These are phyloP conservation scores for Fusarium albosuccineum DNA, from an alignment of 2,329 filamentous ascomycete species.

Conservation along the genomic window DNA sequence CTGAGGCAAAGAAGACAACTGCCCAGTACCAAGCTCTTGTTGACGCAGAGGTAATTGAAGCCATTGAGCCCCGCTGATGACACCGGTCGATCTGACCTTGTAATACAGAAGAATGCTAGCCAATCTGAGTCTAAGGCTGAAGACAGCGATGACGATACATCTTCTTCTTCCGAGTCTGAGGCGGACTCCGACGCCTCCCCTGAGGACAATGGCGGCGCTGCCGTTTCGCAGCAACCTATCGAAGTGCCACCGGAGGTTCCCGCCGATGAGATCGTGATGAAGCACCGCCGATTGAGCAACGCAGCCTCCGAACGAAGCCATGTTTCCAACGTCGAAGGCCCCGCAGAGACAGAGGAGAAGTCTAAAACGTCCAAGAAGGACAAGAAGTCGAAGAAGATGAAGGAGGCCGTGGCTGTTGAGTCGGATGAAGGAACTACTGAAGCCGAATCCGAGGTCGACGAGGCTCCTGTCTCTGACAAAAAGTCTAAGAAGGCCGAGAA, in stretches of 20 bases:
- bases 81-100: conserved; percentile 6
- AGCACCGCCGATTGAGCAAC: conserved; percentile 51
- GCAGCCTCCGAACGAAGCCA: conserved; percentile 43
- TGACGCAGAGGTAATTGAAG: conserved; percentile 40
- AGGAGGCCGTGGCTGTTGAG: conserved; percentile 32
- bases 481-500: conserved; percentile 54
- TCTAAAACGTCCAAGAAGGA: conserved; percentile 41
- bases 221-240: conserved; percentile 35
- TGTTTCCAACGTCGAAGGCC: conserved; percentile 28
- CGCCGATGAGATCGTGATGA: conserved; percentile 49
- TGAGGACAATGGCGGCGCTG: conserved; percentile 42
- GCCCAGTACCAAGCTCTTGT: conserved; percentile 46
- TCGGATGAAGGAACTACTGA: conserved; percentile 26
- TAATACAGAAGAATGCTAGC: conserved; percentile 25
- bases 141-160: conserved; percentile 36
- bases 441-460: conserved; percentile 25
- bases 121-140: conserved; percentile 27
- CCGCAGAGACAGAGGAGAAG: conserved; percentile 30
- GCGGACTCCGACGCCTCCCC: conserved; percentile 35
- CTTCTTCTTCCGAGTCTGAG: conserved; percentile 39
- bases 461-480: conserved; percentile 41
- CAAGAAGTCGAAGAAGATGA: conserved; percentile 44
- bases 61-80: background rate
- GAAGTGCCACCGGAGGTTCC: conserved; percentile 42
- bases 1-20: conserved; percentile 54